Evolutionary conservation across 2,329 filamentous ascomycete species (phyloP).

Genomic region (Talaromyces sp.): DNA sequence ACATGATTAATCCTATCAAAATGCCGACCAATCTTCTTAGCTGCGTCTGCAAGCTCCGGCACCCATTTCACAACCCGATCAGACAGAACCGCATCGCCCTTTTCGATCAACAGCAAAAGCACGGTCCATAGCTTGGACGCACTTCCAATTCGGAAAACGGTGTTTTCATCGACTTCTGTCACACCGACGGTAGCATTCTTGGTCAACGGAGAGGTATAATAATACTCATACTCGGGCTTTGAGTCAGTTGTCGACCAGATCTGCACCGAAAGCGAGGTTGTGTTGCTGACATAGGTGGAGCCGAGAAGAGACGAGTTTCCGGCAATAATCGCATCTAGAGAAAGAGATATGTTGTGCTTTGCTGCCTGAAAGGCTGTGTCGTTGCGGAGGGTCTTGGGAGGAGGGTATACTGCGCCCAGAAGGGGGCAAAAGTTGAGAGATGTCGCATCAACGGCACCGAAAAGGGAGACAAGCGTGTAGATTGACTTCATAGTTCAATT

Average conservation of each 20-base stretch:
- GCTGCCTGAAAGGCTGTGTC: not conserved
- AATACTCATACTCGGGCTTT: not conserved
- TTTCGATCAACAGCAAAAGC: not conserved
- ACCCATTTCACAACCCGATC: constrained; percentile 1
- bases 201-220: not conserved
- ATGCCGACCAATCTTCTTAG: not conserved
- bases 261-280: not conserved
- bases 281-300: not conserved
- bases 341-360: not conserved
- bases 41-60: not conserved
- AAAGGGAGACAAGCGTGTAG: not conserved
- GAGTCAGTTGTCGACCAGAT: not conserved
- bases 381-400: not conserved
- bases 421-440: not conserved
- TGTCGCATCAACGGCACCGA: not conserved
- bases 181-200: not conserved
- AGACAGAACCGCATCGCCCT: not conserved
- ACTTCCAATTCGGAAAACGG: not conserved
- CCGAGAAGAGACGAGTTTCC: not conserved
- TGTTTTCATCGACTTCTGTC: not conserved
- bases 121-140: not conserved
- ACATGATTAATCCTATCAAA: not conserved
- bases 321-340: not conserved
- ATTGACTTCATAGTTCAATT: not conserved
- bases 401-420: not conserved